These are phyloP conservation scores for Phytophthora citricola DNA, from an alignment of 352 stramenopile genomes.

Conservation along the genomic window DNA sequence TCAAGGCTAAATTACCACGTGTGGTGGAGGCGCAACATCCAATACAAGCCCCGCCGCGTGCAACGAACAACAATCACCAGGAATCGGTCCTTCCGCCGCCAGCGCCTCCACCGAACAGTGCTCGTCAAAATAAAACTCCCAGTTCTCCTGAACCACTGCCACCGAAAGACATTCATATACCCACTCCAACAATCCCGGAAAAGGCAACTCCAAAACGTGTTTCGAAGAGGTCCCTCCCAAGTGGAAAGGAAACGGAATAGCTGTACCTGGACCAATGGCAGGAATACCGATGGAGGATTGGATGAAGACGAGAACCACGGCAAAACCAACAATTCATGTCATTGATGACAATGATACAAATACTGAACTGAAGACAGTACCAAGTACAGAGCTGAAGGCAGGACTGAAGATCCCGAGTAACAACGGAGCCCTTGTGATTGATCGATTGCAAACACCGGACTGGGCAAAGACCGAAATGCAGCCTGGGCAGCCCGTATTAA, in stretches of 20 bases:
- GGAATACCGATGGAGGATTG: conserved; percentile 72
- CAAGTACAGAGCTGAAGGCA: neutral
- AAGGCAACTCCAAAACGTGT: conserved; percentile 9
- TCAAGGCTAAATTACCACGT: conserved; percentile 62
- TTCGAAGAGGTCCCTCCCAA: conserved; percentile 32
- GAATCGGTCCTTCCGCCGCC: conserved; percentile 32
- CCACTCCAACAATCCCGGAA: neutral
- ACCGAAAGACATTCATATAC: neutral
- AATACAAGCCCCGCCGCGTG: conserved; percentile 37
- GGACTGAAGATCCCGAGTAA: neutral
- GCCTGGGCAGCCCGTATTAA: conserved; percentile 17
- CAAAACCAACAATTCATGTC: conserved; percentile 53
- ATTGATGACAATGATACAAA: conserved; percentile 14
- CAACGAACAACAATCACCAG: conserved; percentile 2
- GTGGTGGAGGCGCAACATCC: conserved; percentile 38
- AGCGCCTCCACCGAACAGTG: conserved; percentile 31
- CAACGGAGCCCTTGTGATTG: conserved; percentile 36
- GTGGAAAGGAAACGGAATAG: conserved; percentile 60
- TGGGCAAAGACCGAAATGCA: conserved; percentile 53
- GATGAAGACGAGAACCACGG: conserved; percentile 71
- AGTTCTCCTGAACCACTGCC: neutral
- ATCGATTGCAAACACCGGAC: conserved; percentile 66
- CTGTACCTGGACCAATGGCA: conserved; percentile 57
- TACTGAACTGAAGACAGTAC: neutral
- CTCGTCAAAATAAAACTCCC: neutral